Evolutionary conservation across 352 stramenopile species (phyloP), one percentile per base, ranked within the genome.

Genomic region (Globisporangium sylvaticum): DNA sequence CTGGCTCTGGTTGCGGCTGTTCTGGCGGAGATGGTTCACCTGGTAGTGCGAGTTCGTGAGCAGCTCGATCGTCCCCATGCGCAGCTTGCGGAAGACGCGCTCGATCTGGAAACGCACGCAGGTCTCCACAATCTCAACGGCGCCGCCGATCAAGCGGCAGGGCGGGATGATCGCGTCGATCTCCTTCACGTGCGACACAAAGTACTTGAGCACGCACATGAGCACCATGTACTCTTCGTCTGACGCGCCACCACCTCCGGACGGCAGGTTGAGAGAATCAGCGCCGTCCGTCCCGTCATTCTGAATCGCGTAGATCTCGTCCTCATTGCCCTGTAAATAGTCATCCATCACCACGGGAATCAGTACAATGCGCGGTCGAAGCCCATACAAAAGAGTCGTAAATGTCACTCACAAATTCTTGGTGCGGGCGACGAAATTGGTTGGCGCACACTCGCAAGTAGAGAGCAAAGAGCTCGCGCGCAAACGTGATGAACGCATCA

Each of bases 71-170:
- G 83, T 91, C 29, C 87, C 80, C 18, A 74, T 54, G 10, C 84
- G 83, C 27, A 95, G 65, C 32, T 83, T 77, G 24, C 71, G 72
- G 67, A 95, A 94, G 6, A 90, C 75, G 31, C 77, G 73, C 29
- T 92, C 83, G 69, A 95, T 90, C 65, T 95, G 88, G 60, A 87
- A 92, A 1, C 80, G 83, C 44, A 95, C 81, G 54, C 84, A 91
- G 20, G 67, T 80, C 48, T 90, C 79, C 9, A 91, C 73, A 37
- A 86, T 78, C 50, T 89, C 73, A 12, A 78, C 79, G 18, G 83
- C 83, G 25, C 68, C 72, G 48, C 67, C 65, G n/a, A 74, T 72
- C 12, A 91, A 57, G 18, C 75, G 68, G 29, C 76, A 87, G 20
- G 84, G 79, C n/a, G 84, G 86, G 22, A 91, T 78, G 22, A 84